Base-by-base conservation (phyloP, 2,329 filamentous ascomycete genomes). In the Aspergillus quadricinctus region DNA sequence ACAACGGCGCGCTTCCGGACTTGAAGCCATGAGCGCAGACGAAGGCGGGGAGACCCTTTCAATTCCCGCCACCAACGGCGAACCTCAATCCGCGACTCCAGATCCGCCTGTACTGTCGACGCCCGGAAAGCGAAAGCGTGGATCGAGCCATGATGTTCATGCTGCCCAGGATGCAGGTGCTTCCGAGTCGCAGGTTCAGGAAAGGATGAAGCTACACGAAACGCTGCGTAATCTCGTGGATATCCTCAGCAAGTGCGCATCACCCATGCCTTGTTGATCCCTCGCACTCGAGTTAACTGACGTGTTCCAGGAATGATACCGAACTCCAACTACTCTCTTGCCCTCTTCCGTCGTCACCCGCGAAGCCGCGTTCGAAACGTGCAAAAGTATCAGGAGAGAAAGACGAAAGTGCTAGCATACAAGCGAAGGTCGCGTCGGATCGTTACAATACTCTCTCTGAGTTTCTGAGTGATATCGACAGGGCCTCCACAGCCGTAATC, bases 361-460 rank as follows among this genome's bases (percentile, higher is more conserved):
- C 69, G 37, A 76, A 76, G 62, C 76, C 75, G 43, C 73, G 74
- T 31, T 68, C 69, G 31, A 78, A 78, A 61, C 73, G 75, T 61
- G 70, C 74, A 48, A 77, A 77, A 61, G 64, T 75, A 31, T 70
- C 72, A 10, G 69, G 65, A 14, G 67, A 73, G 48, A 68, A 67
- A 52, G 64, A 66, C 35, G 67, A 72, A 48, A 66, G 61, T 14
- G 64, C 67, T 43, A 76, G 62, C 31, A 73, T 78, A 52, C 71
- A 75, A 63, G 64, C 66, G 37, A 68, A 72, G 23, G 73, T 78
- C 45, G 64, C 67, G 48, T 63, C 69, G 45, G 72, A 68, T 46
- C 68, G 65, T 53, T 78, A 78, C 53, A 67, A 61, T 25, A 74
- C 74, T 14, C 59, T 78, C 21, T 73, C 74, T 37, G 73, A 75